phyloP scores from a whole-genome alignment of 106 monocot species.

The Phalaenopsis equestris region DNA sequence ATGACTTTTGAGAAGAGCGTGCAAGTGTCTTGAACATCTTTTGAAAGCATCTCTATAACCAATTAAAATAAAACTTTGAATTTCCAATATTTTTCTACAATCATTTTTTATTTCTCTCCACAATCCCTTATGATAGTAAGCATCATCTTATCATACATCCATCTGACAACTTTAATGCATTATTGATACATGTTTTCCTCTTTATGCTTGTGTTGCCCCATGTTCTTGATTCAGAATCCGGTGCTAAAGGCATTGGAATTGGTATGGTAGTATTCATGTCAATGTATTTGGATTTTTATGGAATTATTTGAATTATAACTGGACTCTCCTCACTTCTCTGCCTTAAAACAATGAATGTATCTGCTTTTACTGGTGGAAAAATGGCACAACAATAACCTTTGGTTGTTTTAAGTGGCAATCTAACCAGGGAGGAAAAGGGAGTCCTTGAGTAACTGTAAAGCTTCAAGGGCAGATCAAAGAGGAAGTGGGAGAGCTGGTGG shows the following conservation, averaged over 20 bases:
- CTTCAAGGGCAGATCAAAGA: neutral
- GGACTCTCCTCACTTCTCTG: neutral
- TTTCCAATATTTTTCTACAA: too few relatives aligned
- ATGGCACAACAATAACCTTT: neutral
- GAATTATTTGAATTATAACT: neutral
- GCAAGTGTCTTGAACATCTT: too few relatives aligned
- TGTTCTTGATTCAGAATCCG: neutral
- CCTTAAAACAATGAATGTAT: neutral
- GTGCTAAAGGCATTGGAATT: neutral
- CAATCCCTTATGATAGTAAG: too few relatives aligned
- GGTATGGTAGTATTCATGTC: neutral
- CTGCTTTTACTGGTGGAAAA: neutral
- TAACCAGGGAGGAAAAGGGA: neutral
- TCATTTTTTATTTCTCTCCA: too few relatives aligned
- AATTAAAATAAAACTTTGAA: too few relatives aligned
- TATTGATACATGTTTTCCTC: neutral
- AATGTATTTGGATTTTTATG: neutral
- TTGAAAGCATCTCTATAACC: too few relatives aligned
- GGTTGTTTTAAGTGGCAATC: too few relatives aligned
- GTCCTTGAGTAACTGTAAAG: neutral
- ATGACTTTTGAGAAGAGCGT: too few relatives aligned
- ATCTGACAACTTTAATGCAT: too few relatives aligned
- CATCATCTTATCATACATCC: too few relatives aligned
- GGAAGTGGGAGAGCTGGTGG: too few relatives aligned
- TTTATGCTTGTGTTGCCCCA: neutral